These are phyloP conservation scores for Leishmania gerbilli DNA, from an alignment of 208 protist species.

Conservation along the genomic window DNA sequence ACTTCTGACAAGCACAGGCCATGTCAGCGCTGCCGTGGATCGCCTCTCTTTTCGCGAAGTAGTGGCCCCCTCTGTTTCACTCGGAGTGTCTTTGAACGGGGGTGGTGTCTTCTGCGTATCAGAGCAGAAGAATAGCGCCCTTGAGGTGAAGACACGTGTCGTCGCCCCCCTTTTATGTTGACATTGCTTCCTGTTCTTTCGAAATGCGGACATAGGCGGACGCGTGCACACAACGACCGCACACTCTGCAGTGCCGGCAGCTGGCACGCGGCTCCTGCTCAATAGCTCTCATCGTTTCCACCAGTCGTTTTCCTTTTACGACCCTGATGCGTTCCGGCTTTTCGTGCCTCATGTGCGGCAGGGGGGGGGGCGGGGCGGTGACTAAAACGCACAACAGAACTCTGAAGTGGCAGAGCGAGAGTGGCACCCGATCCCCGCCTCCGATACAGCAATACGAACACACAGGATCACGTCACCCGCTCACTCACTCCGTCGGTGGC, in stretches of 20 bases:
- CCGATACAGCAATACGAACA: background rate
- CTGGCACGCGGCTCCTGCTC: background rate
- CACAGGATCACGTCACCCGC: background rate
- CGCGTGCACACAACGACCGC: background rate
- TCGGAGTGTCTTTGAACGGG: background rate
- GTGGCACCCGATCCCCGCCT: background rate
- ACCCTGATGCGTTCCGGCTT: background rate
- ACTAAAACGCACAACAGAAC: background rate
- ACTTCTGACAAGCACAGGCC: background rate
- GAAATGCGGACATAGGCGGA: no score
- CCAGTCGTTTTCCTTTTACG: no score
- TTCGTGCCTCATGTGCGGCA: no score
- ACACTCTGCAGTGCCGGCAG: background rate
- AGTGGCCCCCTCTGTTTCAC: background rate
- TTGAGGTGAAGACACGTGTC: background rate
- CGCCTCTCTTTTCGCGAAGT: background rate
- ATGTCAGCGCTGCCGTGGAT: background rate
- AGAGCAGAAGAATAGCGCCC: background rate
- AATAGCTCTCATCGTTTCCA: background rate
- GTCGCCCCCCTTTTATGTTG: background rate
- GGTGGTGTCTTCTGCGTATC: background rate
- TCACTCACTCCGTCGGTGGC: background rate
- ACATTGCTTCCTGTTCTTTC: background rate
- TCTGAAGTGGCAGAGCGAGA: background rate
- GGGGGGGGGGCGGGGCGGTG: no score